These are phyloP conservation scores for Cystoderma amianthinum DNA, from an alignment of 768 basidiomycete genomes.

Conservation along the genomic window DNA sequence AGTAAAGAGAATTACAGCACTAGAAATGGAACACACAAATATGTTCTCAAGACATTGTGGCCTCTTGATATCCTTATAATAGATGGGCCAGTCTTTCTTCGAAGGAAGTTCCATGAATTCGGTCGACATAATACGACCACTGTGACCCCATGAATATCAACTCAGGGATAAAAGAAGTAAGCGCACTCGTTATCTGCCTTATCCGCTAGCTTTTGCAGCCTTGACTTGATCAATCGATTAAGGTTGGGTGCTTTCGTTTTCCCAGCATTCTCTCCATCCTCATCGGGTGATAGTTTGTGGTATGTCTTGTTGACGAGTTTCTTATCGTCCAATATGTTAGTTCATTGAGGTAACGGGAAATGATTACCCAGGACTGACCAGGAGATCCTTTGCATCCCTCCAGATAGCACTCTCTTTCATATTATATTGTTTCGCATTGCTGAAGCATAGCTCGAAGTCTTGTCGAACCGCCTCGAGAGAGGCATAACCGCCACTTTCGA, in stretches of 20 bases:
- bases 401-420: constrained; percentile 73
- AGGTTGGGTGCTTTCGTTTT: constrained; percentile 60
- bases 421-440: constrained; percentile 80
- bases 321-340: constrained; percentile 16
- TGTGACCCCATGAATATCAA: constrained; percentile 15
- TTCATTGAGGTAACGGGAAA: background rate
- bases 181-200: constrained; percentile 67
- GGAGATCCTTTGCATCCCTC: constrained; percentile 73
- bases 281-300: constrained; percentile 35
- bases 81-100: constrained; percentile 70
- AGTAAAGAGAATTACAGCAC: constrained; percentile 1
- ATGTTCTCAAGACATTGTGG: constrained; percentile 77
- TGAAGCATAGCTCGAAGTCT: constrained; percentile 74
- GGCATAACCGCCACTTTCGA: constrained; percentile 53
- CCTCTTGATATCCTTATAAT: constrained; percentile 74
- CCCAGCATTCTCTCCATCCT: constrained; percentile 29
- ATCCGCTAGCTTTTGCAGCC: constrained; percentile 66
- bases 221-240: constrained; percentile 56
- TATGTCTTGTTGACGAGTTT: constrained; percentile 46
- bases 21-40: constrained; percentile 42
- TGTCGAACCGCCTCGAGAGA: constrained; percentile 60
- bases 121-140: constrained; percentile 59
- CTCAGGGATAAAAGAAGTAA: constrained; percentile 1
- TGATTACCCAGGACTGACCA: constrained; percentile 40
- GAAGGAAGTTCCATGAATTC: constrained; percentile 85